Evolutionary conservation across 2,329 filamentous ascomycete species (phyloP).

Genomic region (Ilyonectria destructans): DNA sequence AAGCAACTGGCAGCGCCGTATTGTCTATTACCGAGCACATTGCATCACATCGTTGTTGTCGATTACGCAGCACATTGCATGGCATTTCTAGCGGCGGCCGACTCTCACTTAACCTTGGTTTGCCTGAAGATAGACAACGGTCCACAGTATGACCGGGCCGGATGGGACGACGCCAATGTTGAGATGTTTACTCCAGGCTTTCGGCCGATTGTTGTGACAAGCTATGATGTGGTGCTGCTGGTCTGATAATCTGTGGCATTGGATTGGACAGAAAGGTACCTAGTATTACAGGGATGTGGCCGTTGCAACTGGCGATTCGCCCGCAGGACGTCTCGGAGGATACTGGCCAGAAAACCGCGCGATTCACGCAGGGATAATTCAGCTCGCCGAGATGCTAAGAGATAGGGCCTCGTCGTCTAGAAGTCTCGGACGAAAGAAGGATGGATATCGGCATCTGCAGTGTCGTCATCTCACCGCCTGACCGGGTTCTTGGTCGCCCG

Average conservation of each 20-base stretch:
- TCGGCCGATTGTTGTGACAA: conserved; percentile 4
- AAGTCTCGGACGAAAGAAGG: not conserved
- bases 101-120: conserved; percentile 9
- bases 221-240: conserved; percentile 20
- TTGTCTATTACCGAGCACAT: not conserved
- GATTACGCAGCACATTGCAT: not conserved
- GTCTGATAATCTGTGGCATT: not conserved
- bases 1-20: not conserved
- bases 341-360: conserved; percentile 21
- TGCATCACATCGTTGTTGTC: not conserved
- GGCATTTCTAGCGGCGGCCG: conserved; percentile 17
- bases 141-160: conserved; percentile 13
- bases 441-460: conserved; percentile 31
- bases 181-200: not conserved
- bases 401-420: not conserved
- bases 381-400: conserved; percentile 25
- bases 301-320: conserved; percentile 8
- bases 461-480: conserved; percentile 29
- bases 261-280: conserved; percentile 27
- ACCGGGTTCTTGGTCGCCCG: conserved; percentile 6
- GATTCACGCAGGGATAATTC: conserved; percentile 21
- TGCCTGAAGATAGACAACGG: not conserved
- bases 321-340: conserved; percentile 7
- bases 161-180: not conserved
- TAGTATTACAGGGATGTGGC: conserved; percentile 5